Percentiles rank a stretch among this genome's conserved stretches.
These are phyloP conservation scores for Fusarium ambrosium DNA, from an alignment of 2,329 filamentous ascomycete species.

Conservation along the genomic window DNA sequence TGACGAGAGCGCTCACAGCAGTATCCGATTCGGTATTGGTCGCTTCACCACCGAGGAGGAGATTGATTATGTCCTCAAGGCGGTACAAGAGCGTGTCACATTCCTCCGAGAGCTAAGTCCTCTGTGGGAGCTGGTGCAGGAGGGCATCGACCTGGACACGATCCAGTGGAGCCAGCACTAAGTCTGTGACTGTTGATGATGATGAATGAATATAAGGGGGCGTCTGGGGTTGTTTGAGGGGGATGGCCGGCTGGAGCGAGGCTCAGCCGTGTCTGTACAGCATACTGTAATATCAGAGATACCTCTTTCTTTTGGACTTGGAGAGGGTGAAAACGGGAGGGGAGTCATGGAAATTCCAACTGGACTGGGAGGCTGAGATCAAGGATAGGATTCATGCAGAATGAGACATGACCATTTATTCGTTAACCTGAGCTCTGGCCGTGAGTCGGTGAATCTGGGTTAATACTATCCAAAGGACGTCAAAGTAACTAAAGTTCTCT, in stretches of 20 bases:
- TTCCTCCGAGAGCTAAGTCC: conserved; percentile 96
- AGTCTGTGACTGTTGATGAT: conserved; percentile 39
- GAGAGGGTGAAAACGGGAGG: conserved; percentile 36
- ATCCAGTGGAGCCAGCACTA: conserved; percentile 99
- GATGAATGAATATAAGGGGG: conserved; percentile 13
- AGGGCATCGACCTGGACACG: conserved; percentile 93
- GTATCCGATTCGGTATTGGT: conserved; percentile 97
- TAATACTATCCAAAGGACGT: not conserved
- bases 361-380: conserved; percentile 17
- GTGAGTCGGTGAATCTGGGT: not conserved
- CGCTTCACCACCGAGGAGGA: conserved; percentile 95
- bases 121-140: conserved; percentile 97
- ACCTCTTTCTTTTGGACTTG: conserved; percentile 49
- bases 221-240: conserved; percentile 13
- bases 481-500: not conserved
- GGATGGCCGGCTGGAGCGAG: conserved; percentile 34
- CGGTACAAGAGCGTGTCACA: conserved; percentile 88
- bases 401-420: conserved; percentile 43
- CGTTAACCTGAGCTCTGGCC: not conserved
- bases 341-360: conserved; percentile 43
- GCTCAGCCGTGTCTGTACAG: conserved; percentile 50
- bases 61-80: conserved; percentile 97
- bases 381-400: conserved; percentile 30
- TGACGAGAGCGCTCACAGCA: conserved; percentile 97
- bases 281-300: conserved; percentile 51